Evolutionary conservation across 345 rosid genomes (phyloP).

Genomic region (Gossypium stocksii): DNA sequence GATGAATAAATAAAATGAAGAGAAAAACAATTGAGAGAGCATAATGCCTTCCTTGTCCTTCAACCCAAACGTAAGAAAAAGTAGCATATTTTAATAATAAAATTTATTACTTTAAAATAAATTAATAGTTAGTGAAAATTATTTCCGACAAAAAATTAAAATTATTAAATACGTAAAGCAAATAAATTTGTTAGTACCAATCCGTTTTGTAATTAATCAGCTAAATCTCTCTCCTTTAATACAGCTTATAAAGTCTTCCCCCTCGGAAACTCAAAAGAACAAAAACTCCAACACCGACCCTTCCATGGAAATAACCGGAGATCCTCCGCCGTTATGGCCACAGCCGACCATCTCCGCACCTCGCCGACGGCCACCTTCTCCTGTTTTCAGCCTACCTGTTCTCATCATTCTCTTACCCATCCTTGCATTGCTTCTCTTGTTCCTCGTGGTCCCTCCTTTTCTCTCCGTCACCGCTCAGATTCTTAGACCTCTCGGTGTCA

Average conservation of each 20-base stretch:
- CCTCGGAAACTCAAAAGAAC: not conserved
- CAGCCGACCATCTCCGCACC: conserved; percentile 33
- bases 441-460: conserved; percentile 41
- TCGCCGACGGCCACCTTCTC: conserved; percentile 35
- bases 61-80: not conserved
- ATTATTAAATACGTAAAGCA: not conserved
- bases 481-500: conserved; percentile 36
- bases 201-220: not conserved
- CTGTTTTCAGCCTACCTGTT: conserved; percentile 39
- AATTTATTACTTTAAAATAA: not conserved
- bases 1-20: no score
- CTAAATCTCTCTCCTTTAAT: not conserved
- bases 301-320: conserved; percentile 26
- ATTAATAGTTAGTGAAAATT: not conserved
- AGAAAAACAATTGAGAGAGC: no score
- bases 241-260: not conserved
- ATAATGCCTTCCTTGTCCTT: not conserved
- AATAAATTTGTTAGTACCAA: not conserved
- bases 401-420: conserved; percentile 50
- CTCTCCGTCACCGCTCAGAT: conserved; percentile 41
- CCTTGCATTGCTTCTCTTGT: conserved; percentile 35
- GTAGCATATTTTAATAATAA: not conserved
- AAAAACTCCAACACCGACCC: not conserved
- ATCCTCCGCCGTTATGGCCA: conserved; percentile 49
- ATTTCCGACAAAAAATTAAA: not conserved